A percentile compares a stretch with the other conserved stretches of the same genome.
Evolutionary conservation across 176 grass and related monocot species (phyloP).

Genomic region (Themeda triandra): DNA sequence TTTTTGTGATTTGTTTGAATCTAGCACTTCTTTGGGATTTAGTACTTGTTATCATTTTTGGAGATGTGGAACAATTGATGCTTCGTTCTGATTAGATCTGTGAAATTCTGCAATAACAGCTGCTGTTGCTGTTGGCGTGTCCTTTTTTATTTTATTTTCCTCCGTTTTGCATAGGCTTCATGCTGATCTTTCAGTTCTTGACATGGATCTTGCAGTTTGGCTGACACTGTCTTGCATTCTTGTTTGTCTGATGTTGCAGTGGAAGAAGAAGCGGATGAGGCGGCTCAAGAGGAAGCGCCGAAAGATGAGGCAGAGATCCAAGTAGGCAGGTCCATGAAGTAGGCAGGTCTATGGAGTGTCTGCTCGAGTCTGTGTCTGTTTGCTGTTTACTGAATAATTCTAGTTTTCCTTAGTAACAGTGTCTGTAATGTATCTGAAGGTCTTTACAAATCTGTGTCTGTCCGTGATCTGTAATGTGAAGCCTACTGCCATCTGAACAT

Average conservation of each 20-base stretch:
- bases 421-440: not conserved
- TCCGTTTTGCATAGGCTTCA: not conserved
- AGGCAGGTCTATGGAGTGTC: too few relatives aligned
- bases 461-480: not conserved
- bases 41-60: not conserved
- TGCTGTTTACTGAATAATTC: not conserved
- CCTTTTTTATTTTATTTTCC: not conserved
- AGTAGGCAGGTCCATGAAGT: slow-evolving; percentile 26
- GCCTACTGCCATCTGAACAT: not conserved
- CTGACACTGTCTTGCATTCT: not conserved
- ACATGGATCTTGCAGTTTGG: too few relatives aligned
- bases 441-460: not conserved
- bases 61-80: not conserved
- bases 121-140: not conserved
- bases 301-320: slow-evolving; percentile 77
- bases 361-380: not conserved
- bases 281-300: slow-evolving; percentile 68
- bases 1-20: not conserved
- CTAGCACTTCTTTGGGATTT: not conserved
- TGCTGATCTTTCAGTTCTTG: not conserved
- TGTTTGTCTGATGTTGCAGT: slow-evolving; percentile 10
- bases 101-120: not conserved
- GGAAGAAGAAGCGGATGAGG: slow-evolving; percentile 83
- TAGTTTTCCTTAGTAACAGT: not conserved
- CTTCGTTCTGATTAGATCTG: not conserved